Conservation (phyloP, 129 eudicot species). For the Tanacetum coccineum region DNA sequence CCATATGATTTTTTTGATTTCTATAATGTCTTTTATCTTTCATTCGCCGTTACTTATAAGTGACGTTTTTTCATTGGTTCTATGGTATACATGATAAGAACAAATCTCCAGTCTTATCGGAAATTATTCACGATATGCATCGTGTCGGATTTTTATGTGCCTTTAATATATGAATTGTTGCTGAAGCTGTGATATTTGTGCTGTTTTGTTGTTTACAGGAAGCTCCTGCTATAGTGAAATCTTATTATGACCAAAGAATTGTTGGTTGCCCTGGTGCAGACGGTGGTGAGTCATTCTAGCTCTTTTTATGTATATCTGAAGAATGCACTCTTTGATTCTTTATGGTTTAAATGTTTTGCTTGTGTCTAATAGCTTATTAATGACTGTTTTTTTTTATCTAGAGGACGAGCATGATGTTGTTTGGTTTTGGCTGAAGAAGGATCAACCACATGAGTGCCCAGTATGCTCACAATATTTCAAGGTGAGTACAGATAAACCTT, state of each 20-base stretch:
- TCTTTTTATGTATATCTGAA: neutral
- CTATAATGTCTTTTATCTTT: too few species aligned
- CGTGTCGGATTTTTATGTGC: too few species aligned
- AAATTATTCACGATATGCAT: too few species aligned
- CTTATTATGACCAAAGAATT: slow-evolving; percentile 77
- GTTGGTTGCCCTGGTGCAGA: slow-evolving; percentile 97
- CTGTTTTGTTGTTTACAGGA: slow-evolving; percentile 46
- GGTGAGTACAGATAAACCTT: slow-evolving; percentile 42
- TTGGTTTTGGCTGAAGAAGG: slow-evolving; percentile 99
- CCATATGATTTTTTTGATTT: too few species aligned
- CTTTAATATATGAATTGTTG: slow-evolving; percentile 4
- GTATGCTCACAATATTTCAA: slow-evolving; percentile 83
- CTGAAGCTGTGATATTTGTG: slow-evolving; percentile 16
- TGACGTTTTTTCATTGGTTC: too few species aligned
- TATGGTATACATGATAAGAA: too few species aligned
- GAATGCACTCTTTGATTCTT: neutral
- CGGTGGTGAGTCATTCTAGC: slow-evolving; percentile 56
- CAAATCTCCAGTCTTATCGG: too few species aligned
- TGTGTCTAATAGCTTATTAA: slow-evolving; percentile 1
- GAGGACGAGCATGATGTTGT: slow-evolving; percentile 99
- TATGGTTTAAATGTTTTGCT: neutral
- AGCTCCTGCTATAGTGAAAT: slow-evolving; percentile 79
- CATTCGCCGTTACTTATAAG: too few species aligned
- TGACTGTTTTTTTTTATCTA: slow-evolving; percentile 25
- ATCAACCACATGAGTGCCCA: slow-evolving; percentile 86